Conservation (phyloP, 148 eudicot genomes). For the Agrostemma githago region DNA sequence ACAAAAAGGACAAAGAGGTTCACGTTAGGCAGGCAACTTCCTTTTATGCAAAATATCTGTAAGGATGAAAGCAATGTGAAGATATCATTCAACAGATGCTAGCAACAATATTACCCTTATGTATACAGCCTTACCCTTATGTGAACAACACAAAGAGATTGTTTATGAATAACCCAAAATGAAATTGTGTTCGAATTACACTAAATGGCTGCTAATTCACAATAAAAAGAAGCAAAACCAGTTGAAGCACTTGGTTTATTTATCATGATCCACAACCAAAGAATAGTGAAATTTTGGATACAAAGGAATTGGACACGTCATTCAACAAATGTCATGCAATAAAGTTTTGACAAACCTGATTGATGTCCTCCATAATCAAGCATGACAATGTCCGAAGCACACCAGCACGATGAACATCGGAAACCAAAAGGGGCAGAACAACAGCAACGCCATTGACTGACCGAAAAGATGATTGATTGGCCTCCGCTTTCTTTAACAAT, state of each 20-base stretch:
- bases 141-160: not conserved
- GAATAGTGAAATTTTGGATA: not conserved
- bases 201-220: not conserved
- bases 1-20: not conserved
- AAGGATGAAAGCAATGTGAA: not conserved
- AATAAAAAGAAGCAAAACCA: not conserved
- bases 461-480: conserved; percentile 90
- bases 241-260: not conserved
- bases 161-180: not conserved
- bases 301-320: not conserved
- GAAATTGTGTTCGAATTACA: not conserved
- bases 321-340: not conserved
- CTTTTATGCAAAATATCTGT: not conserved
- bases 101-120: not conserved
- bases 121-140: not conserved
- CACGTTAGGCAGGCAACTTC: conserved; percentile 1
- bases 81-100: not conserved
- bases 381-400: conserved; percentile 88
- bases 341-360: conserved; percentile 53
- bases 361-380: conserved; percentile 76
- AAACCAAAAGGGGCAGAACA: conserved; percentile 80
- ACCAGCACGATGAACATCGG: conserved; percentile 86
- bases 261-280: not conserved
- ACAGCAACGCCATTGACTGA: conserved; percentile 75
- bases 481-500: conserved; percentile 87